Percentiles rank a stretch among this genome's conserved stretches.
Evolutionary conservation across 2,329 filamentous ascomycete genomes (phyloP).

Genomic region (Botrytis medusae): DNA sequence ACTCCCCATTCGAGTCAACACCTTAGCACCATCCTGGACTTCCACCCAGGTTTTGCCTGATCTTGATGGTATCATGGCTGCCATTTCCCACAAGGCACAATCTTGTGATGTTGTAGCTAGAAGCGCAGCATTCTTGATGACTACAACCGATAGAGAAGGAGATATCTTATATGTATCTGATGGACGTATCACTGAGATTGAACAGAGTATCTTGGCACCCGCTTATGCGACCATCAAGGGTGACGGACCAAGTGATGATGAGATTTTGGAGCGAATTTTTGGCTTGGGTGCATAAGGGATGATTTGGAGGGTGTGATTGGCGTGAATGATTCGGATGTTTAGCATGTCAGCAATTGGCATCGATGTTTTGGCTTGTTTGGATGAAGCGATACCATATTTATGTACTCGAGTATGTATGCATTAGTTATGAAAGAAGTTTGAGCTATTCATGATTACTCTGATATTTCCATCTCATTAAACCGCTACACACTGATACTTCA

Average conservation of each 20-base stretch:
- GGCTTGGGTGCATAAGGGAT: constrained; percentile 7
- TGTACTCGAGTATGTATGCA: background rate
- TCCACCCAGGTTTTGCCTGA: constrained; percentile 48
- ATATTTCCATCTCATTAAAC: background rate
- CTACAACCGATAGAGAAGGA: constrained; percentile 48
- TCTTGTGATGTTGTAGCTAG: constrained; percentile 49
- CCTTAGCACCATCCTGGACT: constrained; percentile 56
- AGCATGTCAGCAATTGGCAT: background rate
- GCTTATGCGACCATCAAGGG: constrained; percentile 40
- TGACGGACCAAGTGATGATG: constrained; percentile 41
- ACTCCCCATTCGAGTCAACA: constrained; percentile 52
- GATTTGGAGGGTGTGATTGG: background rate
- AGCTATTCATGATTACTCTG: background rate
- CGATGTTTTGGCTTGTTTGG: background rate
- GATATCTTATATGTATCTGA: constrained; percentile 52
- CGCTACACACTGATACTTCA: background rate
- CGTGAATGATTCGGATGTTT: background rate
- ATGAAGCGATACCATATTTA: constrained; percentile 6
- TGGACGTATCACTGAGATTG: constrained; percentile 54
- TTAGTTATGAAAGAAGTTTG: constrained; percentile 6
- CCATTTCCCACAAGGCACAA: constrained; percentile 47
- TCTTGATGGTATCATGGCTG: constrained; percentile 42
- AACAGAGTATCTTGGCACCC: constrained; percentile 46
- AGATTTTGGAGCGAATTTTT: constrained; percentile 38
- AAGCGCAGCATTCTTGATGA: constrained; percentile 51